phyloP scores from a whole-genome alignment of 371 early-diverging fungal species.

The Nosema muscidifuracis region DNA sequence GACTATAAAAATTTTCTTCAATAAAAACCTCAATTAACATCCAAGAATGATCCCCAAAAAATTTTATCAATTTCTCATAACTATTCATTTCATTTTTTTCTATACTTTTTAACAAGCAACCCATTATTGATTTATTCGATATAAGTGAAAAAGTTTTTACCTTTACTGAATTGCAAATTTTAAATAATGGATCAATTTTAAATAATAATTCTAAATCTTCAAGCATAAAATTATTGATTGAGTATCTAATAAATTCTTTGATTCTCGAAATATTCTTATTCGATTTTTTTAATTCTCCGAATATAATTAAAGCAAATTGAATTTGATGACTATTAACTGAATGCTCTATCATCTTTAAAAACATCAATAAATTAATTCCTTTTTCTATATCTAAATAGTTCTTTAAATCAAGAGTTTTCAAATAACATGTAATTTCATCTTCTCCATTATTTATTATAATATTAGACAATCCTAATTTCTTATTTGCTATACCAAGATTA shows the following conservation, averaged over 20 bases:
- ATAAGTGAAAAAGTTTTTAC: background rate
- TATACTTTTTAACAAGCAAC: conserved; percentile 16
- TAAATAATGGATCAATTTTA: conserved; percentile 27
- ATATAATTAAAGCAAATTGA: conserved; percentile 17
- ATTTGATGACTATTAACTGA: conserved; percentile 1
- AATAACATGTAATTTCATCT: background rate
- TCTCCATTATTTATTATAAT: background rate
- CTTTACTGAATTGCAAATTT: background rate
- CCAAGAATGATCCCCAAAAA: conserved; percentile 27
- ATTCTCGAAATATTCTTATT: background rate
- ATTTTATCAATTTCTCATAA: background rate
- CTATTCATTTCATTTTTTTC: background rate
- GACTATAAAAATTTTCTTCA: background rate
- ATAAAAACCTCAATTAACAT: conserved; percentile 32
- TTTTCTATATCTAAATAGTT: background rate
- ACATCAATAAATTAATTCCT: conserved; percentile 8
- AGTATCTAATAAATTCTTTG: conserved; percentile 3
- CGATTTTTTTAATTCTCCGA: background rate
- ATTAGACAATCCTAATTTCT: background rate
- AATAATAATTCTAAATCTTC: conserved; percentile 21
- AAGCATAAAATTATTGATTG: conserved; percentile 14
- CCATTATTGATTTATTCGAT: background rate
- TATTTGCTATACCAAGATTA: background rate
- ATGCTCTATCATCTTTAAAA: conserved; percentile 16
- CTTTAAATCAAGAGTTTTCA: background rate